A percentile compares a stretch with the other conserved stretches of the same genome.
Evolutionary conservation across 441 rosid species (phyloP).

Genomic region (Adansonia gregorii): DNA sequence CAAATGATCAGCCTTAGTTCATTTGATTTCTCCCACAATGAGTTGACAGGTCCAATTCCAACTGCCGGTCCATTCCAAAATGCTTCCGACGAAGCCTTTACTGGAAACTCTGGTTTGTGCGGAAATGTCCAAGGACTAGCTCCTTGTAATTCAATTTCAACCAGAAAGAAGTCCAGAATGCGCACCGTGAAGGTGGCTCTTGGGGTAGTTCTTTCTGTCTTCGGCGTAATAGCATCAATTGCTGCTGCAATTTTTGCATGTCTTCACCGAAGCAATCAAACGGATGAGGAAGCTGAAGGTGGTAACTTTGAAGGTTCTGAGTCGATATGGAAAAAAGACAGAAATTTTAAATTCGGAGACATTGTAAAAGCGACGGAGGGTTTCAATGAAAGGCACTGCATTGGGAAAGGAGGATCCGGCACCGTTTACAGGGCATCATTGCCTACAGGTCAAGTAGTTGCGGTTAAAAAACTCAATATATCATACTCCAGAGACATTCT

Average conservation of each 20-base stretch:
- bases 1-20: conserved; percentile 48
- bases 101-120: conserved; percentile 59
- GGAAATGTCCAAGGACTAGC: conserved; percentile 48
- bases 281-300: not conserved
- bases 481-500: conserved; percentile 46
- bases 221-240: not conserved
- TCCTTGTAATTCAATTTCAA: conserved; percentile 37
- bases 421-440: conserved; percentile 59
- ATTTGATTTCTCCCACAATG: conserved; percentile 61
- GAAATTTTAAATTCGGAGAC: conserved; percentile 53
- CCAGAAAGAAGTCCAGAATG: conserved; percentile 33
- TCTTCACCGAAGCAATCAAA: not conserved
- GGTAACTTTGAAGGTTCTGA: conserved; percentile 21
- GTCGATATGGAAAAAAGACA: conserved; percentile 47
- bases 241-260: not conserved
- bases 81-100: conserved; percentile 33
- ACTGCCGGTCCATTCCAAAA: conserved; percentile 44
- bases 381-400: conserved; percentile 56
- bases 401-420: conserved; percentile 70
- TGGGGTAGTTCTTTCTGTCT: not conserved
- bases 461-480: conserved; percentile 55
- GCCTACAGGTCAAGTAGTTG: conserved; percentile 51
- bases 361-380: conserved; percentile 55
- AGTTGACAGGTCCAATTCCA: conserved; percentile 54
- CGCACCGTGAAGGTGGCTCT: not conserved